Evolutionary conservation across 176 grass and related monocot species (phyloP), one percentile per base, ranked within the genome.

Genomic region (Luzula sylvatica): DNA sequence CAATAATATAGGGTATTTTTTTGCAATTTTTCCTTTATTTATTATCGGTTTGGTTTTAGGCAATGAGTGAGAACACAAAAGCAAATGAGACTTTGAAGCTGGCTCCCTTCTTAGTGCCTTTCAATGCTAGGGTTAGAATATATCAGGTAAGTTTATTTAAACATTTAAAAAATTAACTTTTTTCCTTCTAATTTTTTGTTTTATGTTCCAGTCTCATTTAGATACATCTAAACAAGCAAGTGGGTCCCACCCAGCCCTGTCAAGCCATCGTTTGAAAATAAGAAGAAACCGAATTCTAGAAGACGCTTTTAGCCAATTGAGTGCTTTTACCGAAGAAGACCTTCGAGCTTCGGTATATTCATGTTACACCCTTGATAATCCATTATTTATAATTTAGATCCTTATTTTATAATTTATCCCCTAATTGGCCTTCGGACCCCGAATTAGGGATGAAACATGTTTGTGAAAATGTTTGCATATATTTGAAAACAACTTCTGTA

Each of bases 251-350:
- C 74, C 74, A 55, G 65, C 72, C 25, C 65, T 87, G 43, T 66
- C 78, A 45, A 86, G 84, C 58, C 72, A 86, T 8, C 68, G 81
- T 42, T 77, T 98, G 56, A 98, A 80, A 79, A 98, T 98, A 86
- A 82, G 81, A 74, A 98, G 92, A 83, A 80, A 65, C 42, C 74
- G 85, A 29, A 83, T 98, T 74, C 56, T 98, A n/a, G 92, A 98
- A 82, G 92, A 98, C 65, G 75, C 92, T 77, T 98, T 98, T 65
- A 80, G 81, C 70, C 81, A 89, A 46, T 61, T 98, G 53, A 90
- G 68, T 32, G 19, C 66, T 65, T 75, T 98, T 51, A 74, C 85
- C 9, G 78, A 83, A 69, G 92, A 98, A 51, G 92, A 98, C 70
- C 85, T 98, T 41, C 77, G 77, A 83, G 79, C 70, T 82, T 76